These are phyloP conservation scores for Metschnikowia kofuensis DNA, from an alignment of 805 yeast species.

Conservation along the genomic window DNA sequence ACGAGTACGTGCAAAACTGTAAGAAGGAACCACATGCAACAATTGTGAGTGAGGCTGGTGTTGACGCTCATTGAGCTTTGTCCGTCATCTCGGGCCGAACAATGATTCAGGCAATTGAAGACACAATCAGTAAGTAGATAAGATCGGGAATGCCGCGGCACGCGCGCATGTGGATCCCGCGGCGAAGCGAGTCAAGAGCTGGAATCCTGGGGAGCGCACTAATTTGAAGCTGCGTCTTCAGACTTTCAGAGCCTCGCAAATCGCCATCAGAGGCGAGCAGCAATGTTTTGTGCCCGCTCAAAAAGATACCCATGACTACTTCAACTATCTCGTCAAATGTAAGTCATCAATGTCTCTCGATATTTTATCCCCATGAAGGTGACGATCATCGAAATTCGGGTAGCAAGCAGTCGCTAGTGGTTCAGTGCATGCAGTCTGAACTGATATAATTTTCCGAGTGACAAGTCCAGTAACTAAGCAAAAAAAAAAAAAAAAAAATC, in stretches of 20 bases:
- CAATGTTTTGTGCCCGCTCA: too few species aligned
- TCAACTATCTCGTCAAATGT: too few species aligned
- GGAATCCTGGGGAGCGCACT: not conserved
- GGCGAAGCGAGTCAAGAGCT: not conserved
- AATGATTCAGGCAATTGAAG: not conserved
- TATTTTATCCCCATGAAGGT: too few species aligned
- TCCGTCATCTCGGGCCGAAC: not conserved
- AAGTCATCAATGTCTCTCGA: too few species aligned
- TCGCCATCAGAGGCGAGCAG: too few species aligned
- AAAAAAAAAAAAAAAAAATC: conserved; percentile 4
- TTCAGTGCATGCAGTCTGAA: too few species aligned
- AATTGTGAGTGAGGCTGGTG: conserved; percentile 9
- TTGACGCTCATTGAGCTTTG: conserved; percentile 10
- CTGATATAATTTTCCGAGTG: too few species aligned
- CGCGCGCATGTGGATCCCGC: not conserved
- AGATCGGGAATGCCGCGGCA: conserved; percentile 9
- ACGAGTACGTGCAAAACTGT: conserved; percentile 48
- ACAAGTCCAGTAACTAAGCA: not conserved
- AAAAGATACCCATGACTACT: too few species aligned
- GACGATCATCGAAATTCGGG: too few species aligned
- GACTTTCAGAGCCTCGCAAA: too few species aligned
- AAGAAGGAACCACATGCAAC: conserved; percentile 8
- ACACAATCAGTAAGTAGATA: not conserved
- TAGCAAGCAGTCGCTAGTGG: too few species aligned
- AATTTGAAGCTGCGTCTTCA: too few species aligned